These are phyloP conservation scores for Funneliformis geosporum DNA, from an alignment of 192 early-diverging fungal genomes.

Conservation along the genomic window DNA sequence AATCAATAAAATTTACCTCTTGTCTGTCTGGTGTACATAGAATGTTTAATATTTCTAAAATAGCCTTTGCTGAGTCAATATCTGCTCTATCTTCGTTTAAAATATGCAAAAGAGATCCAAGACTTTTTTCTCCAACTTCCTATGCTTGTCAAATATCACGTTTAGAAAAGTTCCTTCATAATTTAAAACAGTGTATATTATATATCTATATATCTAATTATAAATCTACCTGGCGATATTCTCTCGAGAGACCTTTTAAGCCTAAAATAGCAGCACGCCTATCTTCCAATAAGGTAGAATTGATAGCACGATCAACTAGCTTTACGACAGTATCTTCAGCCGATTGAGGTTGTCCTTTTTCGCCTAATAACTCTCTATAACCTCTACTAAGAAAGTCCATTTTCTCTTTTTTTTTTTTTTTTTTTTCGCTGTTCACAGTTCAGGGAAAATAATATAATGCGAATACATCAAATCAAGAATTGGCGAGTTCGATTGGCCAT, in stretches of 20 bases:
- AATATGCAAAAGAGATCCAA: conserved; percentile 71
- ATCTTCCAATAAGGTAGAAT: conserved; percentile 90
- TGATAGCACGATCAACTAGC: conserved; percentile 78
- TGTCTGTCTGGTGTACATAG: conserved; percentile 59
- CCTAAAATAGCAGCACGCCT: conserved; percentile 81
- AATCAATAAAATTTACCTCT: background rate
- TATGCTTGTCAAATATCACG: conserved; percentile 37
- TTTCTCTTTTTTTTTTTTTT: background rate
- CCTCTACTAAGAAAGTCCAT: conserved; percentile 34
- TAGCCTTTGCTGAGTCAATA: conserved; percentile 80
- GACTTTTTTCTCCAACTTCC: conserved; percentile 83
- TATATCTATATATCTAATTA: background rate
- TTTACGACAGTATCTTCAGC: conserved; percentile 79
- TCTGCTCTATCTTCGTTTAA: conserved; percentile 83
- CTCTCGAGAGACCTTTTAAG: conserved; percentile 81
- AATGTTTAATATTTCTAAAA: conserved; percentile 86
- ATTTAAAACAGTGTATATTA: background rate
- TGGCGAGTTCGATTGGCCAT: too few relatives aligned
- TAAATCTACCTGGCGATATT: conserved; percentile 69
- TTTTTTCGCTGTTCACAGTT: too few relatives aligned
- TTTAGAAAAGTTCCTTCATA: background rate
- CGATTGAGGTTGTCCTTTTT: conserved; percentile 62
- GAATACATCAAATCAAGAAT: too few relatives aligned
- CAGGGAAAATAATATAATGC: too few relatives aligned
- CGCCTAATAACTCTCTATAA: conserved; percentile 62